Conservation (phyloP, 2,329 filamentous ascomycete genomes). For the Venturia pyrina region DNA sequence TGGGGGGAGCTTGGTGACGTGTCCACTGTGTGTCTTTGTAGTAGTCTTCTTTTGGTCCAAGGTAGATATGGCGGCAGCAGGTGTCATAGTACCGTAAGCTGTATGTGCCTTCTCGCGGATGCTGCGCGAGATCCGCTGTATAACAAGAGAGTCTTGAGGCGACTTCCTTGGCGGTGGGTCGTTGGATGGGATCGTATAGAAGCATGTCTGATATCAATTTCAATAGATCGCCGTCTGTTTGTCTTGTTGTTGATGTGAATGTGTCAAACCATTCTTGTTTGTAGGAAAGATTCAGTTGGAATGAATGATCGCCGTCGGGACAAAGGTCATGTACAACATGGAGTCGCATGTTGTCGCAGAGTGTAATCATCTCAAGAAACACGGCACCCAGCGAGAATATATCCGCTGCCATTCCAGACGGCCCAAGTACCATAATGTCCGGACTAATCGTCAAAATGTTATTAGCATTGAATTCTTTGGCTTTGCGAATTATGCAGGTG, state of each 20-base stretch:
- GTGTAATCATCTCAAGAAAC: constrained; percentile 1
- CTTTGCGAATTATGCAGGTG: background rate
- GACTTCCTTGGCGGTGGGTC: background rate
- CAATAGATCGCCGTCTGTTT: background rate
- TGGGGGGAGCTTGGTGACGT: constrained; percentile 35
- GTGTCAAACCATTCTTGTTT: background rate
- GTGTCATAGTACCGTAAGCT: background rate
- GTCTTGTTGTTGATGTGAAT: background rate
- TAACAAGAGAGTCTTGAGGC: background rate
- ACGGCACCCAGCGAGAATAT: constrained; percentile 1
- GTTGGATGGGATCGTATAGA: background rate
- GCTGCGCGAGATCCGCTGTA: background rate
- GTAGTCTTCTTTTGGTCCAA: background rate
- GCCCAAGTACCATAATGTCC: background rate
- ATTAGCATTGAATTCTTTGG: background rate
- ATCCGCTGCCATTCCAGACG: constrained; percentile 1
- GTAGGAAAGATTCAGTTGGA: background rate
- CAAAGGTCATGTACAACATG: background rate
- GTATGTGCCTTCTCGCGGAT: background rate
- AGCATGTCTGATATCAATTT: background rate
- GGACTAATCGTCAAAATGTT: background rate
- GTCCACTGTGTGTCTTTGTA: background rate
- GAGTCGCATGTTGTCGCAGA: constrained; percentile 1
- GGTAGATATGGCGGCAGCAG: background rate
- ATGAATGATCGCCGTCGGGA: background rate